A percentile compares a stretch with the other conserved stretches of the same genome.
Conservation (phyloP, 139 green algal species). For the Gonium pectorale region DNA sequence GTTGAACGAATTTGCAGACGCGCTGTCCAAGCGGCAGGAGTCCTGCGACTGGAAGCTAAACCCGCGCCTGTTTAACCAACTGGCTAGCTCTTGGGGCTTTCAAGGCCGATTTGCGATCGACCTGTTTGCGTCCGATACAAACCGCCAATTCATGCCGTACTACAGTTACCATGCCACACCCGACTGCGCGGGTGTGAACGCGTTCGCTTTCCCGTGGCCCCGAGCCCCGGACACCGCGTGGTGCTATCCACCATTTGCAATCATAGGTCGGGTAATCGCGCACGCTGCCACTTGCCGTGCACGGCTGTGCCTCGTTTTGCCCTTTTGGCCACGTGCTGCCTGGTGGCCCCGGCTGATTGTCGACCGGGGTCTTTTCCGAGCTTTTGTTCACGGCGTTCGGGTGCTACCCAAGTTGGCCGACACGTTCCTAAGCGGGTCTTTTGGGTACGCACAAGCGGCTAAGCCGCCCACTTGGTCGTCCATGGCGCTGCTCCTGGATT, state of each 20-base stretch:
- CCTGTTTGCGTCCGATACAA: conserved; percentile 27
- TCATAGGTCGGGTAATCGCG: neutral
- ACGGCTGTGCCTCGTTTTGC: neutral
- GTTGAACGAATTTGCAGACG: neutral
- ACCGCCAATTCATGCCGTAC: neutral
- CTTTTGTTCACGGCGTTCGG: neutral
- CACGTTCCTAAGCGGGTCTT: neutral
- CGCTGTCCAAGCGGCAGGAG: neutral
- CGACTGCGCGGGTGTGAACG: neutral
- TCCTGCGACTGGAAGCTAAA: conserved; percentile 10
- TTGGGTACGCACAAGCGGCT: neutral
- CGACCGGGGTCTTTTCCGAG: neutral
- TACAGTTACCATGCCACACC: conserved; percentile 13
- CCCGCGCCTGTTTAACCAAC: neutral
- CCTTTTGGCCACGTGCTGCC: neutral
- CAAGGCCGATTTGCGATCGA: neutral
- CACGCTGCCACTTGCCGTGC: neutral
- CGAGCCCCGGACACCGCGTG: neutral
- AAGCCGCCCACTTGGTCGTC: neutral
- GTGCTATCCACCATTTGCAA: conserved; percentile 21
- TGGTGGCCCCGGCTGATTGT: neutral
- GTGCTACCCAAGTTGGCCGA: neutral
- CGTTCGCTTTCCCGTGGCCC: neutral
- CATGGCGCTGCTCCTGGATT: neutral
- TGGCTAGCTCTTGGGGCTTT: neutral